Evolutionary conservation across 2,329 filamentous ascomycete species (phyloP).

Genomic region (Aspergillus sp.): DNA sequence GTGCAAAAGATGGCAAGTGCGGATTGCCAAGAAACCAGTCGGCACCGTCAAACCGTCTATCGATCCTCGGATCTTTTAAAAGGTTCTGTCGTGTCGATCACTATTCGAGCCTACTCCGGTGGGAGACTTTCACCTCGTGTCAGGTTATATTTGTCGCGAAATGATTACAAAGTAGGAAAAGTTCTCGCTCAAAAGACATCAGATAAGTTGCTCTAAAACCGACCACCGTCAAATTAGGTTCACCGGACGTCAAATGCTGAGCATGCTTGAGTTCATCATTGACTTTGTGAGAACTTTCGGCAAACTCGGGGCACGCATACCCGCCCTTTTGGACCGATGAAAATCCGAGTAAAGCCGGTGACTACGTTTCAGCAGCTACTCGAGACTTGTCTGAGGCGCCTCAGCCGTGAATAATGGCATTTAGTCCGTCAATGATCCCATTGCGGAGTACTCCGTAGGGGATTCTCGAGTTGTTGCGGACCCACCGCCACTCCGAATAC

Average conservation of each 20-base stretch:
- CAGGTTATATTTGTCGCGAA: too few relatives aligned
- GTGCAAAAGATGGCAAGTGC: background rate
- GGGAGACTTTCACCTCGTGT: too few relatives aligned
- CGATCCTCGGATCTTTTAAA: background rate
- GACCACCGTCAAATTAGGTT: background rate
- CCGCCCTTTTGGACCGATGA: background rate
- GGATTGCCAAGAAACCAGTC: background rate
- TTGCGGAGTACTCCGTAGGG: background rate
- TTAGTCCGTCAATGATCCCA: background rate
- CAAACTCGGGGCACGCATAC: too few relatives aligned
- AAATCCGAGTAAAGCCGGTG: background rate
- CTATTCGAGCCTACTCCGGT: background rate
- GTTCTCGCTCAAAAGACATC: too few relatives aligned
- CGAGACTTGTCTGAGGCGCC: background rate
- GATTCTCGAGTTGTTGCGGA: background rate
- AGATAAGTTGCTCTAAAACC: background rate
- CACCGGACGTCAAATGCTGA: background rate
- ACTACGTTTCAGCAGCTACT: background rate
- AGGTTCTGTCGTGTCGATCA: background rate
- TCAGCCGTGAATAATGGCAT: background rate
- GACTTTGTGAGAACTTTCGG: too few relatives aligned
- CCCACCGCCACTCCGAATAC: background rate
- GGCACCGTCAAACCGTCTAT: background rate
- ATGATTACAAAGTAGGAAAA: too few relatives aligned
- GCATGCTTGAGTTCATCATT: background rate